Base-by-base conservation (phyloP, 345 rosid genomes). In the Linum trigynum region DNA sequence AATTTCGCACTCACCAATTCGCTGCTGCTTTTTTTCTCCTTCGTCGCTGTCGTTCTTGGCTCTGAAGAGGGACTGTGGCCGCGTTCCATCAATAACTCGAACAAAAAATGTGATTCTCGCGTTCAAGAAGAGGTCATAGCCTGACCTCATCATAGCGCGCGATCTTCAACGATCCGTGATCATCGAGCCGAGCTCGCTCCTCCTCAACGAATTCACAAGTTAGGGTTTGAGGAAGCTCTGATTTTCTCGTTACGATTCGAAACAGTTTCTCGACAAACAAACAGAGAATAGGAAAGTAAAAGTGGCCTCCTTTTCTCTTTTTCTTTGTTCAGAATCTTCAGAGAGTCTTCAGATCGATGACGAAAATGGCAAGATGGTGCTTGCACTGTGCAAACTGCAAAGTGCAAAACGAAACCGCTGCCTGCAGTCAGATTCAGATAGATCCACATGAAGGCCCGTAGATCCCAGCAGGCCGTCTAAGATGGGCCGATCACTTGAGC, bases 1-100 rank as follows among this genome's bases (percentile, higher is more conserved):
- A 79, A 12, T 68, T 82, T 75, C 69, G 61, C 75, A 62, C 71
- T 74, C 65, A 76, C 78, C 4, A 70, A 71, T 76, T 73, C 80
- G 69, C 15, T 42, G 53, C 53, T 48, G 14, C 53, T 48, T 48
- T 48, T 48, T 15, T 48, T 48, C 53, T 15, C 32, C 32, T 23
- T 23, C 32, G 32, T 23, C 32, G 32, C 32, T 23, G 32, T 15
- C 53, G 53, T 48, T 15, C 14, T 48, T 6, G 53, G 15, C 53
- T 48, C 53, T 48, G 53, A 48, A 12, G 53, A 48, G 53, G 9
- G 63, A 55, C 38, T 43, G 55, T 53, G 61, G 38, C 59, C 63
- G n/a, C 45, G 59, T 50, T 45, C 71, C 71, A 72, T 67, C 56
- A 57, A 58, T 39, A 23, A 39, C 10, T 38, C 59, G 17, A 50